Base-by-base conservation (phyloP, 352 stramenopile species). In the Pythium volutum region DNA sequence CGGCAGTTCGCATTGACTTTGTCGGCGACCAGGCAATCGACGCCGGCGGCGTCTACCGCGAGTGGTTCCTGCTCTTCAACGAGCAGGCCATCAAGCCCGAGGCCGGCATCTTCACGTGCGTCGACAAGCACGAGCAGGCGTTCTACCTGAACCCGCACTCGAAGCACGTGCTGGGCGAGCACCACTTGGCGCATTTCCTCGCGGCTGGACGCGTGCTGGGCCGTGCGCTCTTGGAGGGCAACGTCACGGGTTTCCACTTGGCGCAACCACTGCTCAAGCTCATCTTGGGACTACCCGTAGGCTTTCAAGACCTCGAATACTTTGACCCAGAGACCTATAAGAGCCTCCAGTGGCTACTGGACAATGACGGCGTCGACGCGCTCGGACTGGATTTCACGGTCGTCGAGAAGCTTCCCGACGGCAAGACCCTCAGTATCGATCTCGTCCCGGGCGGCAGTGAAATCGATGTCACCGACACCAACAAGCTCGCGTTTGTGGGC, bases 401-500 rank as follows among this genome's bases (percentile, higher is more conserved):
- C 26, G 74, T 45, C 2, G 72, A 84, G 55, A 56, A 73, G 34
- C 53, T 75, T 0, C 60, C 71, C 4, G 23, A 50, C 26, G 60
- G 41, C 6, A 26, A 4, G n/a, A 47, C 70, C 16, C 66, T 79
- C 34, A 66, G 76, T 20, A 70, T 88, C 16, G 78, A 88, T 39
- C 64, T 88, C 36, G 16, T 68, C 4, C 49, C 66, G 3, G n/a
- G 31, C 16, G 66, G 66, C 36, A 18, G 66, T 25, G 64, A 81
- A 33, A 48, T 98, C 26, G 76, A 84, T 11, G 91, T 99, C 6
- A 98, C 88, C 10, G 95, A 98, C 55, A 85, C 89, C 49, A 99
- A 99, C 79, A 92, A 98, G 47, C 77, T 76, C 9, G 79, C 97
- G 67, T 99, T 96, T 61, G 61, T 98, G 14, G 81, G 98, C 46